Conservation (phyloP, 2,329 filamentous ascomycete genomes). For the Fonsecaea nubica region DNA sequence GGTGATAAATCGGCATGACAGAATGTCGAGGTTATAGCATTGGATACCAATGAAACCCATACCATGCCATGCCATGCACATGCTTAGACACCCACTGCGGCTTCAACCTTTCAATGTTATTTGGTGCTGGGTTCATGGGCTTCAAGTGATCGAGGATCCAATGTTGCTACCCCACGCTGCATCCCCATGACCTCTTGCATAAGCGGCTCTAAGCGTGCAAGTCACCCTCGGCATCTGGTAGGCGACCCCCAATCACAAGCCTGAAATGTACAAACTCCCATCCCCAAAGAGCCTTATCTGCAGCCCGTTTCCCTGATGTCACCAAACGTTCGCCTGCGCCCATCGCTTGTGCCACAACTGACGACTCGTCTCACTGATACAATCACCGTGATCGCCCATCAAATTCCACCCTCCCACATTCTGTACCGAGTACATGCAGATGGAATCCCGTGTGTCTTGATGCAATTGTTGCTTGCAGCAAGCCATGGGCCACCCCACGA, state of each 20-base stretch:
- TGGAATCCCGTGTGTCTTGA: conserved; percentile 3
- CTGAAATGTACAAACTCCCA: conserved; percentile 8
- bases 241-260: conserved; percentile 22
- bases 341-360: conserved; percentile 12
- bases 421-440: conserved; percentile 24
- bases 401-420: conserved; percentile 22
- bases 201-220: conserved; percentile 9
- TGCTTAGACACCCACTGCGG: not conserved
- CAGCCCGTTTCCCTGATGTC: conserved; percentile 7
- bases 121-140: not conserved
- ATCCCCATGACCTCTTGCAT: not conserved
- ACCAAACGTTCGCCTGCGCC: conserved; percentile 4
- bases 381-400: not conserved
- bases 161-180: conserved; percentile 7
- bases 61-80: not conserved
- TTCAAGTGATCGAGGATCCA: conserved; percentile 1
- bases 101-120: not conserved
- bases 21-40: not conserved
- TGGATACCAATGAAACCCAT: not conserved
- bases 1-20: not conserved
- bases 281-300: conserved; percentile 8
- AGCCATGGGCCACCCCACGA: conserved; percentile 1
- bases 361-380: conserved; percentile 1
- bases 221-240: not conserved
- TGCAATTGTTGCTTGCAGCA: conserved; percentile 9